Percentiles rank a stretch among this genome's conserved stretches.
Evolutionary conservation across 139 green algal genomes (phyloP).

Genomic region (Chlamydomonas sphaeroides): DNA sequence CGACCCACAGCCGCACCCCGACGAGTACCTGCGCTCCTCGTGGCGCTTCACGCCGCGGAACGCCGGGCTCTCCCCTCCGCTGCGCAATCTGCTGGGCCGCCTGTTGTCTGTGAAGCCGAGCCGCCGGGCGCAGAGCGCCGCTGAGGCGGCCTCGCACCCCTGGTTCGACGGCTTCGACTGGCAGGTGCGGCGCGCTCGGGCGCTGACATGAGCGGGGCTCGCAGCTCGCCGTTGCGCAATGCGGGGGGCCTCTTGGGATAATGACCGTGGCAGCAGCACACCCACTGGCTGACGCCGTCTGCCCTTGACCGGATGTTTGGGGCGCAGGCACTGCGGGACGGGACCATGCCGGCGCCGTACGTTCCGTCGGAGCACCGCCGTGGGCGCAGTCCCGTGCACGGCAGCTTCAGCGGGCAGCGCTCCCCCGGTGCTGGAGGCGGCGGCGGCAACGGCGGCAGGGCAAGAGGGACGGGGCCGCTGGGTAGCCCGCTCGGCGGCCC

Average conservation of each 20-base stretch:
- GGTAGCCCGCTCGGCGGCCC: too few species aligned
- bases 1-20: conserved; percentile 7
- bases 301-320: too few species aligned
- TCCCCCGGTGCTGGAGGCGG: background rate
- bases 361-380: conserved; percentile 15
- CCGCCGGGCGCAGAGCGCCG: conserved; percentile 20
- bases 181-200: too few species aligned
- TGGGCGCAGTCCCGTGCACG: background rate
- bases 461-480: background rate
- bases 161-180: conserved; percentile 41
- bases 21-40: conserved; percentile 9
- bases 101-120: conserved; percentile 12
- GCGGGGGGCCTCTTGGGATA: too few species aligned
- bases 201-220: too few species aligned
- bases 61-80: background rate
- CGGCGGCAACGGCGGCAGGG: background rate
- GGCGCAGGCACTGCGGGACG: conserved; percentile 32
- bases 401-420: background rate
- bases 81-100: conserved; percentile 22
- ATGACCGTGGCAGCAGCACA: too few species aligned
- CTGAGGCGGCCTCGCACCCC: background rate
- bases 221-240: too few species aligned
- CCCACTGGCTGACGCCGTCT: too few species aligned
- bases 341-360: conserved; percentile 25
- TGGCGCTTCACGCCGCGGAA: background rate